Evolutionary conservation across 805 yeast species (phyloP).

Genomic region (Saturnispora quitensis): DNA sequence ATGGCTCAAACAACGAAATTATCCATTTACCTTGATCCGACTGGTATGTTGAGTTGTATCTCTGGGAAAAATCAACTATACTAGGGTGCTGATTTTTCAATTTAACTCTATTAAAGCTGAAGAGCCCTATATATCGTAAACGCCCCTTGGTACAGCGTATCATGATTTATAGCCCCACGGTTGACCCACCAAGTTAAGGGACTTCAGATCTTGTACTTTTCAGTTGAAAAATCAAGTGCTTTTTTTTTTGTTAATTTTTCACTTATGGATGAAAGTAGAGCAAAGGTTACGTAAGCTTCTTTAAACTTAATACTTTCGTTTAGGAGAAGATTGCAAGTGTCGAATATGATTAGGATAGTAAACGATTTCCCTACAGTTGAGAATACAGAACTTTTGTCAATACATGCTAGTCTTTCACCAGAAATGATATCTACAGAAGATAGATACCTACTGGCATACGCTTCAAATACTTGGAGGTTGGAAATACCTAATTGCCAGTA

Average conservation of each 20-base stretch:
- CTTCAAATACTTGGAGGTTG: slow-evolving; percentile 18
- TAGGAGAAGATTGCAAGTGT: background rate
- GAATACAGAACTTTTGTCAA: slow-evolving; percentile 21
- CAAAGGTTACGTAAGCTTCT: background rate
- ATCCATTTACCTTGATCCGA: background rate
- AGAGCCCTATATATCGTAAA: background rate
- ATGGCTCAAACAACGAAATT: slow-evolving; percentile 5
- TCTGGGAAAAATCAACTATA: background rate
- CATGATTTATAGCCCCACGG: background rate
- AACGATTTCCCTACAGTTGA: slow-evolving; percentile 24
- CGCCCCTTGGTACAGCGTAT: background rate
- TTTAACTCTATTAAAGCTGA: background rate
- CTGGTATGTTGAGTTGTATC: background rate
- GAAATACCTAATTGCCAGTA: slow-evolving; percentile 9
- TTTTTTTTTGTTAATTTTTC: background rate
- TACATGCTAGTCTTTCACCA: slow-evolving; percentile 21
- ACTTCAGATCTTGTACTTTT: background rate
- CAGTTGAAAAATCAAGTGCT: background rate
- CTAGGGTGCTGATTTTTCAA: background rate
- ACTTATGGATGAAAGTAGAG: background rate
- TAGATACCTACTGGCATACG: slow-evolving; percentile 14
- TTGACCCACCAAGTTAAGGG: background rate
- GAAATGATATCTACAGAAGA: slow-evolving; percentile 16
- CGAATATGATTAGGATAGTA: slow-evolving; percentile 10
- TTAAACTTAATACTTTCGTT: background rate